phyloP scores from a whole-genome alignment of 2,329 filamentous ascomycete genomes.

The Clonostachys rhizophaga region DNA sequence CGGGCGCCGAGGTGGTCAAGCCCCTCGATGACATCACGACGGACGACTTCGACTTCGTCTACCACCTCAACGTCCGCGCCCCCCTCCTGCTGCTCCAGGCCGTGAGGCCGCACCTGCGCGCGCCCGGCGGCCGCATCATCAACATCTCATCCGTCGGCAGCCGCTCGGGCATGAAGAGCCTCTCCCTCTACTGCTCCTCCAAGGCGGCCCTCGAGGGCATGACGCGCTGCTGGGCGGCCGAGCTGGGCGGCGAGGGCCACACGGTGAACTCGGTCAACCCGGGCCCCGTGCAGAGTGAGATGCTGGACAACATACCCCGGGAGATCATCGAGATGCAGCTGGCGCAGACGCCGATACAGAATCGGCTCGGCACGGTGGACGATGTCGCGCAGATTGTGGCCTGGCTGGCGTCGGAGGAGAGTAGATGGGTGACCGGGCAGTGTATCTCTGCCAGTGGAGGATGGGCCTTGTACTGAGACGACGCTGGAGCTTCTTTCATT shows the following conservation, averaged over 20 bases:
- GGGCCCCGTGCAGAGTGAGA: slow-evolving; percentile 53
- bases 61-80: slow-evolving; percentile 51
- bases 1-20: slow-evolving; percentile 25
- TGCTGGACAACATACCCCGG: slow-evolving; percentile 47
- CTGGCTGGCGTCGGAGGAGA: slow-evolving; percentile 45
- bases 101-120: slow-evolving; percentile 42
- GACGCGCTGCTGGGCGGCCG: slow-evolving; percentile 53
- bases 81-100: slow-evolving; percentile 48
- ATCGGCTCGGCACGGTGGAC: slow-evolving; percentile 42
- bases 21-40: slow-evolving; percentile 32
- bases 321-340: slow-evolving; percentile 43
- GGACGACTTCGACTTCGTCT: slow-evolving; percentile 48
- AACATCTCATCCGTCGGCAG: slow-evolving; percentile 54
- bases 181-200: slow-evolving; percentile 47
- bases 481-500: not conserved
- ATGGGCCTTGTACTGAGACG: slow-evolving; percentile 5
- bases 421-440: slow-evolving; percentile 48
- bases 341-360: slow-evolving; percentile 42
- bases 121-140: slow-evolving; percentile 41
- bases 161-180: slow-evolving; percentile 34
- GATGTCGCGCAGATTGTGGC: slow-evolving; percentile 53
- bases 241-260: slow-evolving; percentile 49
- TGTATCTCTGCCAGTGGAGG: slow-evolving; percentile 47
- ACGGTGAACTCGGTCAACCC: slow-evolving; percentile 59
- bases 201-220: slow-evolving; percentile 58